Percentiles rank a stretch among this genome's conserved stretches.
Evolutionary conservation across 257 asterid species (phyloP).

Genomic region (Ballota nigra): DNA sequence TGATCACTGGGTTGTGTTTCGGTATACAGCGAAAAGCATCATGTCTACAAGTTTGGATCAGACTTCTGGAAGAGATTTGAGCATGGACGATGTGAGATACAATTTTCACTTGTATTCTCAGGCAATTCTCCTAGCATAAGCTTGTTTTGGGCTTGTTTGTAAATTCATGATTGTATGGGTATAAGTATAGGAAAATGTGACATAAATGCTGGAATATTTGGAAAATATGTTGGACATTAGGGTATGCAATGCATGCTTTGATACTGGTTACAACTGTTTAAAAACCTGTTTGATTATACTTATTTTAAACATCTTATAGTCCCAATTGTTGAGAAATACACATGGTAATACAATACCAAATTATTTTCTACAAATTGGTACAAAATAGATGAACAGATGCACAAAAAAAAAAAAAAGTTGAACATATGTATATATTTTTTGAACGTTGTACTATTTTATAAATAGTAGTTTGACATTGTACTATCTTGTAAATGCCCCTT

Average conservation of each 20-base stretch:
- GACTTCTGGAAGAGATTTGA: background rate
- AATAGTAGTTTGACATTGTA: too few species aligned
- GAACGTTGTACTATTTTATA: too few species aligned
- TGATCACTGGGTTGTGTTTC: background rate
- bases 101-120: background rate
- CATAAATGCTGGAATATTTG: background rate
- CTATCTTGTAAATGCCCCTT: too few species aligned
- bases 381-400: too few species aligned
- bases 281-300: too few species aligned
- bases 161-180: background rate
- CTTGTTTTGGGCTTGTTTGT: background rate
- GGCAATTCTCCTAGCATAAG: conserved; percentile 4
- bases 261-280: too few species aligned
- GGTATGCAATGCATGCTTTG: background rate
- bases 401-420: too few species aligned
- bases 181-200: background rate
- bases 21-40: background rate
- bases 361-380: too few species aligned
- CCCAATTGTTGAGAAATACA: too few species aligned
- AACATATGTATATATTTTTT: too few species aligned
- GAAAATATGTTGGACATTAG: background rate
- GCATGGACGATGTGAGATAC: background rate
- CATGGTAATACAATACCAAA: too few species aligned
- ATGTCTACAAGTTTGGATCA: conserved; percentile 11
- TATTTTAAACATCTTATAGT: too few species aligned